Evolutionary conservation across 2,329 filamentous ascomycete species (phyloP).

Genomic region (Ceratocystis huliohia): DNA sequence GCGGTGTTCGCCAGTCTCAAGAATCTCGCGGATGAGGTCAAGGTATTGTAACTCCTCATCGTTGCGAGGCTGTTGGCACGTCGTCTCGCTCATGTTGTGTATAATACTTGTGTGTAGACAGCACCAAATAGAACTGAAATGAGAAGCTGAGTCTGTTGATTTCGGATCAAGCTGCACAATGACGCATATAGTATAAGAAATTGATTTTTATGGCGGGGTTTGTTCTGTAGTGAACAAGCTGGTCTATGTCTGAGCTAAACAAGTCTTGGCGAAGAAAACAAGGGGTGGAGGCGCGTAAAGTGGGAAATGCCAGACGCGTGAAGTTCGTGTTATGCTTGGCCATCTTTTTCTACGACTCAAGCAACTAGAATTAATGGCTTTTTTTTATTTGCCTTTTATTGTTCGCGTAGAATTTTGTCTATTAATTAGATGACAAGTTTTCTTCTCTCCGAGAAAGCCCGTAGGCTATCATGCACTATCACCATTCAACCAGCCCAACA

Average conservation of each 20-base stretch:
- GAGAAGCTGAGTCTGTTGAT: not conserved
- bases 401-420: not conserved
- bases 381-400: not conserved
- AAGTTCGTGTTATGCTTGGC: not conserved
- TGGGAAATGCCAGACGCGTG: constrained; percentile 17
- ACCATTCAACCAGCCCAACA: not conserved
- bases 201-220: not conserved
- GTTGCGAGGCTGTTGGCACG: constrained; percentile 22
- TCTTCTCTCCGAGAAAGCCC: not conserved
- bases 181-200: not conserved
- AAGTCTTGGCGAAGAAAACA: not conserved
- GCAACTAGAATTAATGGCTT: not conserved
- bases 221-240: not conserved
- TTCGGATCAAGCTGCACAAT: not conserved
- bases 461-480: not conserved
- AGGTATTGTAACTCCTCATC: constrained; percentile 96
- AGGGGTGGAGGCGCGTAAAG: constrained; percentile 12
- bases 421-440: not conserved
- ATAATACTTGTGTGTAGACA: not conserved
- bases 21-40: constrained; percentile 72
- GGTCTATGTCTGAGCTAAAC: not conserved
- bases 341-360: not conserved
- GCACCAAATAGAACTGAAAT: not conserved
- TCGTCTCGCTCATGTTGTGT: constrained; percentile 17
- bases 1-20: constrained; percentile 71